Evolutionary conservation across 371 early-diverging fungal species (phyloP), one percentile per base, ranked within the genome.

Genomic region (Mucor indicus): DNA sequence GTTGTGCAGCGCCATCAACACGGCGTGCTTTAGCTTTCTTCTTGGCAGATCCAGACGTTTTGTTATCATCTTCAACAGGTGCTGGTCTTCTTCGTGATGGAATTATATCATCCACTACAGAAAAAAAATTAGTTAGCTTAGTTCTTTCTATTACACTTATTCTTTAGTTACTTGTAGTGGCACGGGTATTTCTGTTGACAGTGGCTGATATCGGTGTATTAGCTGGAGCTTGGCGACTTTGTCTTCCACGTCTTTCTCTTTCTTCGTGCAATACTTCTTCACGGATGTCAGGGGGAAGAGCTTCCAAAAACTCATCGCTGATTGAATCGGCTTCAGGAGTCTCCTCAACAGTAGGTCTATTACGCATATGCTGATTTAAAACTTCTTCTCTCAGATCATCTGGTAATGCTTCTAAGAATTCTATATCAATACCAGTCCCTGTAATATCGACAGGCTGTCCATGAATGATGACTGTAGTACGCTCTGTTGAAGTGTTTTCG

Each of bases 341-440:
- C 38, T 47, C 62, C 10, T 44, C 43, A 6, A 70, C 47, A 2
- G 73, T 42, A 25, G 57, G 62, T 19, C 53, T 55, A 35, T 73
- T 55, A 32, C 50, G 62, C 33, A 64, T 53, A 48, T 69, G 69
- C 25, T 93, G 89, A 52, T 82, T 85, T 17, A 96, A 69, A 6
- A 97, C 96, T 63, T 98, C 98, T 54, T 81, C 82, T 27, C 95
- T 87, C 62, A 98, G 60, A 39, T 97, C 97, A 25, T 96, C 96
- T 0, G 98, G 98, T 35, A 98, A 69, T 1, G 98, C 98, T 59
- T 92, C 88, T 51, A 98, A 69, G 64, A 98, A 98, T 48, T 89
- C 90, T 0, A 85, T 79, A 58, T 98, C 98, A 38, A 98, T 96
- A 17, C 95, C 98, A 29, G 92, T 87, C 17, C 91, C 91, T 2